Percentiles rank a stretch among this genome's conserved stretches.
These are phyloP conservation scores for Pistacia vera DNA, from an alignment of 345 rosid genomes.

Conservation along the genomic window DNA sequence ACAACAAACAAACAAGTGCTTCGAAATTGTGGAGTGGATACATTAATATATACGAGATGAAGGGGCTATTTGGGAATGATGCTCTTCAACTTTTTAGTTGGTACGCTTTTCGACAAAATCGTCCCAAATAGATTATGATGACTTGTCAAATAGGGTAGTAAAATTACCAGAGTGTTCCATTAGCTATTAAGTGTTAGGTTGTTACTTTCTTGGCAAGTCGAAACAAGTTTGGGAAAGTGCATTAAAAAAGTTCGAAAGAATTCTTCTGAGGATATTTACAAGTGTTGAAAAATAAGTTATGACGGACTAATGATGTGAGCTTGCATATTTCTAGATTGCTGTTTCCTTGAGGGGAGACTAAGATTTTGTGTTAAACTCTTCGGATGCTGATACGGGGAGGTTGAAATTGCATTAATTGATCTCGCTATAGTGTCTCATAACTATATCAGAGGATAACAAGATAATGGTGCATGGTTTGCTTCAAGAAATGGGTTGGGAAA, in stretches of 20 bases:
- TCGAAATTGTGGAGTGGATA: background rate
- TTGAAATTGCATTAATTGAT: background rate
- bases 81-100: constrained; percentile 19
- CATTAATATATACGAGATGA: background rate
- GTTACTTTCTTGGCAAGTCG: background rate
- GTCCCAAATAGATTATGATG: background rate
- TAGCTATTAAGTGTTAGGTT: constrained; percentile 18
- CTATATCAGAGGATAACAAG: constrained; percentile 20
- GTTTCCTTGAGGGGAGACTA: constrained; percentile 33
- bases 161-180: constrained; percentile 16
- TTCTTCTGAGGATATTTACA: background rate
- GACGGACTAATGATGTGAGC: constrained; percentile 18
- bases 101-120: constrained; percentile 13
- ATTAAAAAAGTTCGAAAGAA: background rate
- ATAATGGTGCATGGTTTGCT: constrained; percentile 43
- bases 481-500: constrained; percentile 42
- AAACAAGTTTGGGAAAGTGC: constrained; percentile 8
- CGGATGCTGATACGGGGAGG: constrained; percentile 8
- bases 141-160: background rate
- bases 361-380: constrained; percentile 20
- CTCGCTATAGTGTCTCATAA: constrained; percentile 36
- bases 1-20: constrained; percentile 20
- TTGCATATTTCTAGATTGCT: constrained; percentile 45
- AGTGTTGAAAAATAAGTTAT: constrained; percentile 20
- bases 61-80: background rate